phyloP scores from a whole-genome alignment of 2,329 filamentous ascomycete species.

The Parastagonospora nodorum region DNA sequence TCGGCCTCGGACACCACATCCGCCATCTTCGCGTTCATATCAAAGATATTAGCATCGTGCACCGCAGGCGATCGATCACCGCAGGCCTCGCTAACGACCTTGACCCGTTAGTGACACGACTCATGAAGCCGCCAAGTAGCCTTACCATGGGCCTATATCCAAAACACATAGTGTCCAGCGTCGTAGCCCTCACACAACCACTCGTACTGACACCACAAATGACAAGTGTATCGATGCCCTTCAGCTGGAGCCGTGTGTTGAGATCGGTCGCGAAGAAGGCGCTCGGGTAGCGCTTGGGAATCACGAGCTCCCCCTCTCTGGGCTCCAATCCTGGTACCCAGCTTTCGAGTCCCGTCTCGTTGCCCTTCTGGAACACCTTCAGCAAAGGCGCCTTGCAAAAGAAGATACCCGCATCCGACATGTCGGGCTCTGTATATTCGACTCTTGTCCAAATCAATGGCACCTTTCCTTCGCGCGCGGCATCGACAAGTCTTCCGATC shows the following conservation, averaged over 20 bases:
- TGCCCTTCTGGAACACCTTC: constrained; percentile 49
- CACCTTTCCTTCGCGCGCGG: constrained; percentile 45
- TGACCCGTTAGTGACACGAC: constrained; percentile 6
- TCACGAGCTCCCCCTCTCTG: constrained; percentile 36
- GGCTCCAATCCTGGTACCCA: constrained; percentile 51
- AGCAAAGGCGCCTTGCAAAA: constrained; percentile 51
- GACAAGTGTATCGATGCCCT: constrained; percentile 52
- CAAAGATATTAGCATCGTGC: constrained; percentile 53
- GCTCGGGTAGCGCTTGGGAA: constrained; percentile 53
- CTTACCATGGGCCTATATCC: constrained; percentile 54
- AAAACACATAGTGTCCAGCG: constrained; percentile 52
- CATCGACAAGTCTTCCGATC: constrained; percentile 48
- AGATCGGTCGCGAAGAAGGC: constrained; percentile 55
- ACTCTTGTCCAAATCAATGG: constrained; percentile 55
- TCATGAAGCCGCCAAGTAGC: constrained; percentile 10
- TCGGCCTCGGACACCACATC: constrained; percentile 53
- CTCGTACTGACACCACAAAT: constrained; percentile 56
- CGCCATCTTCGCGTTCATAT: constrained; percentile 54
- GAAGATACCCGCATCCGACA: constrained; percentile 54
- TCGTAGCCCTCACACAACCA: constrained; percentile 54
- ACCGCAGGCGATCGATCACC: constrained; percentile 53
- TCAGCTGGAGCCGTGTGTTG: constrained; percentile 46
- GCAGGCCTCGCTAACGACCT: constrained; percentile 53
- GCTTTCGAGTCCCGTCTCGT: constrained; percentile 46
- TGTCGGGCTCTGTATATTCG: constrained; percentile 50